phyloP scores from a whole-genome alignment of 2,329 filamentous ascomycete genomes.

The Mycocentrospora acerina region DNA sequence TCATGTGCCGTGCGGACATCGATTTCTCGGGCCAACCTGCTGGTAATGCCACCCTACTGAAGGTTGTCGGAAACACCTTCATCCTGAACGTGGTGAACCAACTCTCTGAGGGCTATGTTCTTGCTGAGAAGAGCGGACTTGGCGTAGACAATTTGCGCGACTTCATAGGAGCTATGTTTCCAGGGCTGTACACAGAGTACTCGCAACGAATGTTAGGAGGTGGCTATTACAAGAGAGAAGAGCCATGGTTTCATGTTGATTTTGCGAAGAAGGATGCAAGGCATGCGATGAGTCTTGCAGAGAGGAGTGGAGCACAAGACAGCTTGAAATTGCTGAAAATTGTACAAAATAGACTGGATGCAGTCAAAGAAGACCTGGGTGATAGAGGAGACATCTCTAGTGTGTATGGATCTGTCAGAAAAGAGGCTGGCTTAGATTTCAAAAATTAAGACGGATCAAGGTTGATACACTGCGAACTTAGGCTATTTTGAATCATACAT shows the following conservation, averaged over 20 bases:
- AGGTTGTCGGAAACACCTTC: constrained; percentile 86
- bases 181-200: constrained; percentile 74
- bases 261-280: constrained; percentile 79
- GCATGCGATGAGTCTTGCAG: constrained; percentile 70
- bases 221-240: constrained; percentile 73
- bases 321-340: constrained; percentile 66
- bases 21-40: constrained; percentile 70
- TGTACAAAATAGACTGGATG: constrained; percentile 65
- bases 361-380: constrained; percentile 69
- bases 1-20: constrained; percentile 69
- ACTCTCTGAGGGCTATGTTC: constrained; percentile 73
- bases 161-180: constrained; percentile 73
- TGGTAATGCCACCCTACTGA: constrained; percentile 69
- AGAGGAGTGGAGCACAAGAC: constrained; percentile 63
- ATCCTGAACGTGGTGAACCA: constrained; percentile 80
- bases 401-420: constrained; percentile 77
- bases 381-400: constrained; percentile 75
- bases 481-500: too few relatives aligned
- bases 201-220: constrained; percentile 72
- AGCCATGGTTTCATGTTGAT: constrained; percentile 81
- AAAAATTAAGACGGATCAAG: constrained; percentile 56
- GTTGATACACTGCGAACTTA: too few relatives aligned
- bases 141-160: constrained; percentile 69
- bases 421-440: constrained; percentile 73
- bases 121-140: constrained; percentile 79